Base-by-base conservation (phyloP, 179 eudicot species). In the Sideroxylon spinosum region DNA sequence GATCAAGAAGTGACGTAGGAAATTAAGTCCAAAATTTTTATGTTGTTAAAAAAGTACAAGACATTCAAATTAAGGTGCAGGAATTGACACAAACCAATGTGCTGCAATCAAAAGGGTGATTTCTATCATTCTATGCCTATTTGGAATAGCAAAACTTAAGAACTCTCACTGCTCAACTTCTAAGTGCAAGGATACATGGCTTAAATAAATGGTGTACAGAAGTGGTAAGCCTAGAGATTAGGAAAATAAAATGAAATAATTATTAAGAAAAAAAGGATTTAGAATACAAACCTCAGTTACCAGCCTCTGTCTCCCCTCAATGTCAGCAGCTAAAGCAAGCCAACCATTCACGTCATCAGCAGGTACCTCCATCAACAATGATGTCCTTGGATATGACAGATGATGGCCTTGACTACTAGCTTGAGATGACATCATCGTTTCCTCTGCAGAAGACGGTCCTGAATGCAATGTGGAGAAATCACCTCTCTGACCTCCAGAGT, bases 221-320 rank as follows among this genome's bases (percentile, higher is more conserved):
- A 63, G 17, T 8, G 14, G 23, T 12, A 63, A 49, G 12, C 29
- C 17, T 37, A 37, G 44, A 70, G 4, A 28, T 29, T 19, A 50
- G 11, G 29, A 19, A 76, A 20, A 67, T 26, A 37, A 37, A 37
- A 37, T 37, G 5, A 37, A 37, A 37, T 3, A 37, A 37, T 37
- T 37, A 50, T 55, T 14, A n/a, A 55, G 19, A 9, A 26, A 11
- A 1, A 29, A 26, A 52, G 71, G 10, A 50, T 20, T 64, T 67
- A 69, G 44, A 70, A 20, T 3, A 66, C 78, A 82, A 75, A 81
- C 86, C 82, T 86, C 86, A 6, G 86, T 75, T 59, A 86, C 86
- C 79, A 86, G 83, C 80, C 84, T 80, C n/a, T 82, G 90, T 26
- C 86, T 78, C 72, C 84, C 86, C 29, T 78, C 82, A 67, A 79